Conservation (phyloP, 495 filamentous ascomycete species). For the Aspergillus heteromorphus region DNA sequence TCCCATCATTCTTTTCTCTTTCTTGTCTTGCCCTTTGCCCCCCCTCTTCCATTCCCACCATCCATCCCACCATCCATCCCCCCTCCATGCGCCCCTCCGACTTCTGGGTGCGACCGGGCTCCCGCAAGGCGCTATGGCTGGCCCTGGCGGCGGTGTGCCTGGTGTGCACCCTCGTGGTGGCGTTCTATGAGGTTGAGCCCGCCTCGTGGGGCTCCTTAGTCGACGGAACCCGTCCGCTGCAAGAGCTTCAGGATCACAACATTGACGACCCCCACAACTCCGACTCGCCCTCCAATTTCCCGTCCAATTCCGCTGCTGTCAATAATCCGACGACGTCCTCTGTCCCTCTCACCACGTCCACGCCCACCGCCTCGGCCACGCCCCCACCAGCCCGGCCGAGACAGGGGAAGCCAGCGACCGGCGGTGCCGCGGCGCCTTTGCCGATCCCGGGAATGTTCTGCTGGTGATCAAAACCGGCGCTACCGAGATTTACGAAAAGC, state of each 20-base stretch:
- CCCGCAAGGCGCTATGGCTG: slow-evolving; percentile 6
- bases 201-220: slow-evolving; percentile 5
- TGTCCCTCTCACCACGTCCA: too few relatives aligned
- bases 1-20: background rate
- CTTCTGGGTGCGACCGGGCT: background rate
- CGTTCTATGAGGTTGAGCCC: slow-evolving; percentile 2
- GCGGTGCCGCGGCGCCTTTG: slow-evolving; percentile 11
- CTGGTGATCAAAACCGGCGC: slow-evolving; percentile 53
- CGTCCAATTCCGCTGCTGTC: too few relatives aligned
- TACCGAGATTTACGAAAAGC: slow-evolving; percentile 43
- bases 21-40: background rate
- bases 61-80: background rate
- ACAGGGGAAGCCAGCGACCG: background rate
- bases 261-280: background rate
- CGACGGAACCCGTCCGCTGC: background rate
- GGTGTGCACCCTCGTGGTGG: slow-evolving; percentile 1
- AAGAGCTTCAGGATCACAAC: background rate
- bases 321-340: too few relatives aligned
- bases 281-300: too few relatives aligned
- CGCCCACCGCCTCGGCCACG: too few relatives aligned
- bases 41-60: background rate
- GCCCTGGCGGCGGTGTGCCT: slow-evolving; percentile 12
- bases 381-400: too few relatives aligned
- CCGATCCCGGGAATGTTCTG: slow-evolving; percentile 10
- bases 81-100: slow-evolving; percentile 2